phyloP scores from a whole-genome alignment of 2,329 filamentous ascomycete species.

The Hymenotorrendiella dingleyae region DNA sequence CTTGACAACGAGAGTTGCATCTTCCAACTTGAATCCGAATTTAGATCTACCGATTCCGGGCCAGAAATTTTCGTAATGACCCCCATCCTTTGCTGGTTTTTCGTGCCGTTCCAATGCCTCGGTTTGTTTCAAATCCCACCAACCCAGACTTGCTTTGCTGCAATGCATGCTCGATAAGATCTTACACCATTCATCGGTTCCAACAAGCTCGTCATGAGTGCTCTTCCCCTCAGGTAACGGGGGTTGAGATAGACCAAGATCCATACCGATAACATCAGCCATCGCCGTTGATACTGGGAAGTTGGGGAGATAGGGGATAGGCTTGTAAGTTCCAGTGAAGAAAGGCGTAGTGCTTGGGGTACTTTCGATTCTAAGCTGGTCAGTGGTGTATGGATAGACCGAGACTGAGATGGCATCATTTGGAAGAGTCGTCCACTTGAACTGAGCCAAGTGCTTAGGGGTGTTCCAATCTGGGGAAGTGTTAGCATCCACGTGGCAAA shows the following conservation, averaged over 20 bases:
- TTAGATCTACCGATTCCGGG: conserved; percentile 42
- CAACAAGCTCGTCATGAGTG: conserved; percentile 37
- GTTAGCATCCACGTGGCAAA: too few relatives aligned
- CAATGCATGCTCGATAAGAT: conserved; percentile 31
- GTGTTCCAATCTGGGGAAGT: conserved; percentile 44
- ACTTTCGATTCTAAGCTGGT: conserved; percentile 18
- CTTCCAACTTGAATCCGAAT: conserved; percentile 31
- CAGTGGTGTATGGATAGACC: conserved; percentile 40
- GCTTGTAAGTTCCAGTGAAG: conserved; percentile 41
- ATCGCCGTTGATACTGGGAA: conserved; percentile 39
- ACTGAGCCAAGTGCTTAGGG: conserved; percentile 48
- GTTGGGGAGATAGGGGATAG: conserved; percentile 36
- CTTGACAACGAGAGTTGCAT: too few relatives aligned
- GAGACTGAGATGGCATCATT: conserved; percentile 36
- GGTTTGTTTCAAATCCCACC: conserved; percentile 42
- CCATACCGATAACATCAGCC: conserved; percentile 37
- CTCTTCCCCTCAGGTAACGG: conserved; percentile 39
- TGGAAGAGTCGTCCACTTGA: conserved; percentile 38
- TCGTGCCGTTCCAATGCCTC: conserved; percentile 10
- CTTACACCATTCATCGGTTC: conserved; percentile 41
- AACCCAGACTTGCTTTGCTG: conserved; percentile 34
- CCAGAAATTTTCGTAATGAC: conserved; percentile 40
- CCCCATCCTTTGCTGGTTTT: conserved; percentile 1
- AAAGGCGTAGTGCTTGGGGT: conserved; percentile 34
- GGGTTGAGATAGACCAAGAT: conserved; percentile 40